Conservation (phyloP, 306 rosid species). For the Myrica gale region DNA sequence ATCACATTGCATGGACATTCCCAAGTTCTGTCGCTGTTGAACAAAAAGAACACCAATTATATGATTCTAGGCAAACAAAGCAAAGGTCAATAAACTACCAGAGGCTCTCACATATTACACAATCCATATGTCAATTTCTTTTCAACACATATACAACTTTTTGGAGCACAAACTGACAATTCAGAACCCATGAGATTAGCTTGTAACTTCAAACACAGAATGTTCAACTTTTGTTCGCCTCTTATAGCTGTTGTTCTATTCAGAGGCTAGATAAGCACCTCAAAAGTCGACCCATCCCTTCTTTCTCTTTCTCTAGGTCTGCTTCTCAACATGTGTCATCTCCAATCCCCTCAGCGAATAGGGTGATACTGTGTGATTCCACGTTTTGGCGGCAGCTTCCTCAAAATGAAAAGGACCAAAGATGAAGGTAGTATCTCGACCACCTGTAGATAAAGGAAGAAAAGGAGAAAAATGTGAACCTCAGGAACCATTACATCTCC, state of each 20-base stretch:
- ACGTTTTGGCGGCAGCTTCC: slow-evolving; percentile 63
- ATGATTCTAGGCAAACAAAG: slow-evolving; percentile 15
- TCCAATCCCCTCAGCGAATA: slow-evolving; percentile 38
- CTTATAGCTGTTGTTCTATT: background rate
- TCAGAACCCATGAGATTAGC: slow-evolving; percentile 19
- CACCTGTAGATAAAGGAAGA: slow-evolving; percentile 27
- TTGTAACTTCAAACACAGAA: slow-evolving; percentile 16
- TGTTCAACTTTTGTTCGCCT: slow-evolving; percentile 3
- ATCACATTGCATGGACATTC: background rate
- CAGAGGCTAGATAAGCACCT: slow-evolving; percentile 11
- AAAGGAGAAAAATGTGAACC: too few relatives aligned
- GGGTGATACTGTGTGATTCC: slow-evolving; percentile 66
- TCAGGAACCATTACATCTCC: too few relatives aligned
- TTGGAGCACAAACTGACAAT: slow-evolving; percentile 15
- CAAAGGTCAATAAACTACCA: slow-evolving; percentile 16
- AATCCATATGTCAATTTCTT: slow-evolving; percentile 13
- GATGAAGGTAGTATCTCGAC: slow-evolving; percentile 61
- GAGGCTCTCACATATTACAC: slow-evolving; percentile 3
- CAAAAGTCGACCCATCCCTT: slow-evolving; percentile 9
- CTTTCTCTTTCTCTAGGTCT: background rate
- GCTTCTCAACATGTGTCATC: background rate
- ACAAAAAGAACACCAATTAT: slow-evolving; percentile 20
- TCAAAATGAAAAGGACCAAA: slow-evolving; percentile 54
- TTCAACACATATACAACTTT: slow-evolving; percentile 28
- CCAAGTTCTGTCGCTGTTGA: background rate